Base-by-base conservation (phyloP, 805 yeast genomes). In the Lipomyces kockii region DNA sequence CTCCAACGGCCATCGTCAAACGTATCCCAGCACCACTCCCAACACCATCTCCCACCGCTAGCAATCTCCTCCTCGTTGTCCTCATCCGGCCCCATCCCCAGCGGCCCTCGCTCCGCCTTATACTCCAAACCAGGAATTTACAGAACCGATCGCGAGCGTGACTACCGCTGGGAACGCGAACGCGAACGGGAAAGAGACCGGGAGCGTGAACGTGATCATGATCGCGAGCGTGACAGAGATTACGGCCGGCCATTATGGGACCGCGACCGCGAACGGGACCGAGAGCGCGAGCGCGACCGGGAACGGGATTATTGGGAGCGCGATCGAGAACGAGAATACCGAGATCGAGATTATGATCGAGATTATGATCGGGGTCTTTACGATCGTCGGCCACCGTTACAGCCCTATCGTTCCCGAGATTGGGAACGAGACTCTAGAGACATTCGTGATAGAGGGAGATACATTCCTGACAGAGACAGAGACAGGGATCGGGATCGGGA, bases 181-280 rank as follows among this genome's bases (percentile, higher is more conserved):
- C 64, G 67, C 22, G 67, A 64, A 11, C 54, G 64, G 22, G 67
- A 64, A 22, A 51, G 66, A 46, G 67, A 64, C 22, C 51, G 65
- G 11, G 60, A 61, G 17, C 58, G 67, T 11, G 69, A 64, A 12
- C 60, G 69, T 8, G 66, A 62, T 17, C 60, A 65, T 12, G 65
- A 58, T 9, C 56, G 60, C 14, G 54, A 51, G 17, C 34, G 68
- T 25, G 68, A 65, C 14, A 20, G 69, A 20, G 67, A 65, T 43
- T n/a, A 63, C n/a, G 63, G 58, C 39, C 51, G 67, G 9, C 9
- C 52, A 20, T 22, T 17, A 11, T 49, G 68, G 27, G 68, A 62
- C 12, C 62, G 68, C 53, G 68, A 65, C 39, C 62, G 69, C 7
- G 62, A 61, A 3, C 27, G 54, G 1, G 67, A 64, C 4, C 46